Evolutionary conservation across 2,329 filamentous ascomycete species (phyloP).

Genomic region (Trichoderma sp.): DNA sequence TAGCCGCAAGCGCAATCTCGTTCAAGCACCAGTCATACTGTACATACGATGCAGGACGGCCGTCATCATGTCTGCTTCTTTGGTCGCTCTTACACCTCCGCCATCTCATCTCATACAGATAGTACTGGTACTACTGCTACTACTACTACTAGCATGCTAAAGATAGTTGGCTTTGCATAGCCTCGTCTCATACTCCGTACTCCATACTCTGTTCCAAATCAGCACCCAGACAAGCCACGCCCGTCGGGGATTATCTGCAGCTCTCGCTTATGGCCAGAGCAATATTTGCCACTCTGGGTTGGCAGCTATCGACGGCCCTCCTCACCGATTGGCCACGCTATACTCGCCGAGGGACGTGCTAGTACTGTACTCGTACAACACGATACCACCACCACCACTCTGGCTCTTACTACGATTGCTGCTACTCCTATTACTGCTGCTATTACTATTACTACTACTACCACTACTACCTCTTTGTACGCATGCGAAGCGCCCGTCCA

Average conservation of each 20-base stretch:
- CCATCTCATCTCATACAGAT: not conserved
- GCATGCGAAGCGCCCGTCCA: not conserved
- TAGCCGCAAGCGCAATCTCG: not conserved
- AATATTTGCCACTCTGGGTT: not conserved
- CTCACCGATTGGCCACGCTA: not conserved
- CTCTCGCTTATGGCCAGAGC: constrained; percentile 5
- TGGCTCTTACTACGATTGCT: not conserved
- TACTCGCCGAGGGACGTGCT: not conserved
- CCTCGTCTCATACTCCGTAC: not conserved
- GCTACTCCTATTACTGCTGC: not conserved
- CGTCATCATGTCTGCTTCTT: not conserved
- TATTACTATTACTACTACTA: not conserved
- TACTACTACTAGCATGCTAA: too few relatives aligned
- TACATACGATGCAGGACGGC: too few relatives aligned
- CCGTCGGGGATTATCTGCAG: not conserved
- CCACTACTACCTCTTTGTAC: too few relatives aligned
- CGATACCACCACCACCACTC: not conserved
- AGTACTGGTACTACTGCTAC: not conserved
- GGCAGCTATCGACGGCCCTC: not conserved
- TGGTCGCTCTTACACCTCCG: not conserved
- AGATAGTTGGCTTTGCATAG: not conserved
- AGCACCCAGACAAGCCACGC: not conserved
- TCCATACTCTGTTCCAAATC: not conserved
- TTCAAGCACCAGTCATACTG: not conserved
- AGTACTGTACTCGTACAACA: not conserved